These are phyloP conservation scores for Drosera capensis DNA, from an alignment of 148 eudicot species.

Conservation along the genomic window DNA sequence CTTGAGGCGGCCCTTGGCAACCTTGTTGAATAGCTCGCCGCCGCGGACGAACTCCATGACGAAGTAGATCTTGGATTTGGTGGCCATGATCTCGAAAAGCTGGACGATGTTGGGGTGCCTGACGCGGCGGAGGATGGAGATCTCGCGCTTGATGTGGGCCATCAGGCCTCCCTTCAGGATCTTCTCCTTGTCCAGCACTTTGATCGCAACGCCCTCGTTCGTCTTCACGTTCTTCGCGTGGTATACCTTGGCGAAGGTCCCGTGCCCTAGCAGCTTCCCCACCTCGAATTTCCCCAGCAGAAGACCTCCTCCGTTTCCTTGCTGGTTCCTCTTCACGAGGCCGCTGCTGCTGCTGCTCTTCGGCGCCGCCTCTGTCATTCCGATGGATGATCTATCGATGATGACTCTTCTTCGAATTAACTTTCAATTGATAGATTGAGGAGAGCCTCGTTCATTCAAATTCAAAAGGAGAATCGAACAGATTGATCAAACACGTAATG, in stretches of 20 bases:
- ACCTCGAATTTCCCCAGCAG: conserved; percentile 20
- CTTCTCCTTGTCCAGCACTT: conserved; percentile 47
- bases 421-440: too few relatives aligned
- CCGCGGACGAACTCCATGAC: conserved; percentile 55
- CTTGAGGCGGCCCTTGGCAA: conserved; percentile 34
- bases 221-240: conserved; percentile 26
- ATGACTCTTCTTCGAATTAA: too few relatives aligned
- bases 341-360: too few relatives aligned
- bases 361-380: too few relatives aligned
- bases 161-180: conserved; percentile 44
- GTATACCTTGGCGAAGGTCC: conserved; percentile 36
- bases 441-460: too few relatives aligned
- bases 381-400: too few relatives aligned
- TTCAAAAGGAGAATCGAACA: too few relatives aligned
- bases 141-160: conserved; percentile 47
- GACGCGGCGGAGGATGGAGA: conserved; percentile 36
- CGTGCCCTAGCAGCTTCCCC: conserved; percentile 20
- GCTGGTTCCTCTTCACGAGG: too few relatives aligned
- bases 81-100: conserved; percentile 51
- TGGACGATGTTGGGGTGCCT: conserved; percentile 56
- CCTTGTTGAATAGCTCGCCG: conserved; percentile 50
- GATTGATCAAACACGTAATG: too few relatives aligned
- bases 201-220: conserved; percentile 33
- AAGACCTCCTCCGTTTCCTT: too few relatives aligned
- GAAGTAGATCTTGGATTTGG: conserved; percentile 42